Evolutionary conservation across 2,329 filamentous ascomycete genomes (phyloP).

Genomic region (Didymella exigua): DNA sequence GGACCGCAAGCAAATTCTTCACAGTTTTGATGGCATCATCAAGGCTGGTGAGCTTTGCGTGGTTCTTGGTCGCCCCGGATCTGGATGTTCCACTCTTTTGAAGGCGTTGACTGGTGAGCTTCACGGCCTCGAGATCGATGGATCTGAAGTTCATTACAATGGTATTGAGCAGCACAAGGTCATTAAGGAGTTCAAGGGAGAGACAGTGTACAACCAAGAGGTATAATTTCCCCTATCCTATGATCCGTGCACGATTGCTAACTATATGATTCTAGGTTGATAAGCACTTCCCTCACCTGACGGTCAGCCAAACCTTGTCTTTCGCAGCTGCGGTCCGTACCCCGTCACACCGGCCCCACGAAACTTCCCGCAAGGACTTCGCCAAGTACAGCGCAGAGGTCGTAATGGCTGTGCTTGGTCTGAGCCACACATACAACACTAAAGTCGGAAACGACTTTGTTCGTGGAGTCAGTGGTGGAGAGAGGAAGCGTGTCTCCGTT

Average conservation of each 20-base stretch:
- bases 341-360: conserved; percentile 50
- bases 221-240: conserved; percentile 23
- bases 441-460: conserved; percentile 65
- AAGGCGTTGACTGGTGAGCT: conserved; percentile 67
- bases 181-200: conserved; percentile 55
- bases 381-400: conserved; percentile 56
- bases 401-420: conserved; percentile 60
- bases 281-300: conserved; percentile 63
- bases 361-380: conserved; percentile 51
- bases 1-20: conserved; percentile 61
- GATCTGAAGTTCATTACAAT: conserved; percentile 66
- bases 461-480: conserved; percentile 66
- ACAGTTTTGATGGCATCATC: conserved; percentile 59
- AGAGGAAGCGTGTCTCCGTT: conserved; percentile 66
- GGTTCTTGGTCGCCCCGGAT: conserved; percentile 57
- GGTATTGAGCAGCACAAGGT: conserved; percentile 55
- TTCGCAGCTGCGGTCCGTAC: conserved; percentile 62
- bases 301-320: conserved; percentile 62
- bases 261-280: conserved; percentile 31
- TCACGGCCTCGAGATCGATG: conserved; percentile 61
- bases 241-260: not conserved
- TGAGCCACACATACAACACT: conserved; percentile 61
- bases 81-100: conserved; percentile 68
- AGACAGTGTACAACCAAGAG: conserved; percentile 54
- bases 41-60: conserved; percentile 57